phyloP scores from a whole-genome alignment of 192 early-diverging fungal genomes.

The Coemansia sp. region DNA sequence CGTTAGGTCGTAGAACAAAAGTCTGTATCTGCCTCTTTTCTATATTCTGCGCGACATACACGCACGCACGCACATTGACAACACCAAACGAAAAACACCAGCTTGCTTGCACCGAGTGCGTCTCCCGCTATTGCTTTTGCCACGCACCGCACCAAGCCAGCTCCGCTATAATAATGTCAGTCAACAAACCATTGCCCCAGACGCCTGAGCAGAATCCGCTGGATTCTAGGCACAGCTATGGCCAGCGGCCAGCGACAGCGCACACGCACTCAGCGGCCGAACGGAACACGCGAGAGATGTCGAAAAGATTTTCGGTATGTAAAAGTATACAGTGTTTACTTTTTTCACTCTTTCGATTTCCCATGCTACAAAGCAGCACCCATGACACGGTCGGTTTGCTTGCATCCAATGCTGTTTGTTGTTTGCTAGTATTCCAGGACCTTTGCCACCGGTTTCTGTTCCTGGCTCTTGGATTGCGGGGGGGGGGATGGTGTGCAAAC shows the following conservation, averaged over 20 bases:
- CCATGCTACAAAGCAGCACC: no score
- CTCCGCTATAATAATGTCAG: slow-evolving; percentile 21
- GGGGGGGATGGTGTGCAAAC: background rate
- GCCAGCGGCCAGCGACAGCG: slow-evolving; percentile 19
- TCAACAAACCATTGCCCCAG: slow-evolving; percentile 43
- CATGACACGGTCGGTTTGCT: no score
- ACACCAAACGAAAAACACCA: no score
- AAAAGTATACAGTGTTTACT: slow-evolving; percentile 1
- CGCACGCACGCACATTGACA: background rate
- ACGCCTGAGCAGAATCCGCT: slow-evolving; percentile 15
- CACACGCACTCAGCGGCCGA: slow-evolving; percentile 6
- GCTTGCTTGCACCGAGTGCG: no score
- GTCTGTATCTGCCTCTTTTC: background rate
- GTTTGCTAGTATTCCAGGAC: no score
- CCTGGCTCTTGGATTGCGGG: background rate
- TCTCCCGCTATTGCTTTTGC: no score
- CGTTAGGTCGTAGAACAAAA: background rate
- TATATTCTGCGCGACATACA: background rate
- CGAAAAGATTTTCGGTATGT: slow-evolving; percentile 44
- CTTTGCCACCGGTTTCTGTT: no score
- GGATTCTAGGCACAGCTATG: slow-evolving; percentile 2
- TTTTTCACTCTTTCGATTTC: background rate
- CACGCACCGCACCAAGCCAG: background rate
- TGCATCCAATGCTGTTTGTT: no score
- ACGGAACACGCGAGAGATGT: slow-evolving; percentile 14